Evolutionary conservation across 108 stramenopile species (phyloP).

Genomic region (Cyclotella choctawhatcheeana): DNA sequence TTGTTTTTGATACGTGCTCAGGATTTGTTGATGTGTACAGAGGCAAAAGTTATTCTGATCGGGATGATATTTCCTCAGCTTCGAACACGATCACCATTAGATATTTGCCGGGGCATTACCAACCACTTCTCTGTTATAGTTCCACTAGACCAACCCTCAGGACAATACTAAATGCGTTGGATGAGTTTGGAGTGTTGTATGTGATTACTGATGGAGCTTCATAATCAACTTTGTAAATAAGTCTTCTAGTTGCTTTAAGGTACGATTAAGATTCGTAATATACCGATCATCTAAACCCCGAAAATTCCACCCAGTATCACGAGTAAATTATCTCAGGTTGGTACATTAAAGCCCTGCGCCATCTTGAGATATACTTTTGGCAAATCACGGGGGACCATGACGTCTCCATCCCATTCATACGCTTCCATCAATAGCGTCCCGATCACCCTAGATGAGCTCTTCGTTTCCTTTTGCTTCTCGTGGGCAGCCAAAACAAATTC

Average conservation of each 20-base stretch:
- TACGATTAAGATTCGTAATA: too few relatives aligned
- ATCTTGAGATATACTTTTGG: conserved; percentile 17
- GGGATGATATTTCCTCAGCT: conserved; percentile 3
- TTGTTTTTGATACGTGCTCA: conserved; percentile 62
- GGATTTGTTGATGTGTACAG: conserved; percentile 66
- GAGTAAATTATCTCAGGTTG: too few relatives aligned
- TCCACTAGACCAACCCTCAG: conserved; percentile 47
- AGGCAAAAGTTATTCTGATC: conserved; percentile 54
- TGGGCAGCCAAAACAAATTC: conserved; percentile 16
- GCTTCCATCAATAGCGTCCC: conserved; percentile 16
- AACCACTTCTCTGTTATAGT: conserved; percentile 45
- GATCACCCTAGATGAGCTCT: conserved; percentile 19
- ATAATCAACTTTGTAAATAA: neutral
- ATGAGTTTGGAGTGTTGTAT: conserved; percentile 58
- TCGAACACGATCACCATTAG: conserved; percentile 62
- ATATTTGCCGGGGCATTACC: conserved; percentile 67
- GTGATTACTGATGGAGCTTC: conserved; percentile 65
- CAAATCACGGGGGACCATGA: neutral
- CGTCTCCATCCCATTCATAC: conserved; percentile 16
- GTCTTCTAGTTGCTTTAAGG: too few relatives aligned
- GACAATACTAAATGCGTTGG: conserved; percentile 48
- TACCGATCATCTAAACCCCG: too few relatives aligned
- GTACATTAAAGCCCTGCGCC: conserved; percentile 16
- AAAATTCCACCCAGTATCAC: too few relatives aligned
- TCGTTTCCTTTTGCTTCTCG: conserved; percentile 15